Evolutionary conservation across 164 flowering plant genomes (phyloP), one percentile per base, ranked within the genome.

Genomic region (Litsea cubeba): DNA sequence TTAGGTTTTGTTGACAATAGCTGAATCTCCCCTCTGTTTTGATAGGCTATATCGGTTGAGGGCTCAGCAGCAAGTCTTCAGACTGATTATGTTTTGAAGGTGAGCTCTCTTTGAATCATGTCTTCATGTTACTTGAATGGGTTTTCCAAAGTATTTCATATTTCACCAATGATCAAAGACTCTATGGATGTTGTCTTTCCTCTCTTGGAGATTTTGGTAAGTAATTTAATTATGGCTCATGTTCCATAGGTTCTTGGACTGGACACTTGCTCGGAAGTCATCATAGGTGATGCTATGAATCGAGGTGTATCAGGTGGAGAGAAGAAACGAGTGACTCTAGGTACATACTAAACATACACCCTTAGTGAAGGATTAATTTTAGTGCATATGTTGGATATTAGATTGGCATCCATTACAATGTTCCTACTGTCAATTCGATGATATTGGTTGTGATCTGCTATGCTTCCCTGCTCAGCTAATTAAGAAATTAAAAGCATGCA

Each of bases 241-340:
- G 18, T 58, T 22, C 3, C 23, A 28, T 80, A 88, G 94, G 86
- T 90, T 54, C 88, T 90, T 67, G 94, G 95, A 62, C 85, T 89
- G 68, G 94, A 90, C 76, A 72, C 82, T 3, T 90, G 92, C 79
- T 84, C 88, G 50, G 90, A 88, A 28, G 88, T 87, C 58, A 8
- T 86, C 67, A 89, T 88, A 62, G 95, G 95, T 25, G 87, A 88
- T 82, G 82, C 78, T 74, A 85, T 90, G 90, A 81, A 85, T 75
- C 83, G 90, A 84, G 95, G 95, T 22, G 82, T 90, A 32, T 90
- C 95, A 18, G 95, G 93, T 50, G 91, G 93, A 66, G 90, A 88
- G 66, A 89, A 88, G 82, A 89, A 85, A 81, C 78, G 90, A 72
- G 71, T 89, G 70, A 90, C 91, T 49, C 87, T 91, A 81, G 92